These are phyloP conservation scores for Phytophthora sp. DNA, from an alignment of 352 stramenopile species.

Conservation along the genomic window DNA sequence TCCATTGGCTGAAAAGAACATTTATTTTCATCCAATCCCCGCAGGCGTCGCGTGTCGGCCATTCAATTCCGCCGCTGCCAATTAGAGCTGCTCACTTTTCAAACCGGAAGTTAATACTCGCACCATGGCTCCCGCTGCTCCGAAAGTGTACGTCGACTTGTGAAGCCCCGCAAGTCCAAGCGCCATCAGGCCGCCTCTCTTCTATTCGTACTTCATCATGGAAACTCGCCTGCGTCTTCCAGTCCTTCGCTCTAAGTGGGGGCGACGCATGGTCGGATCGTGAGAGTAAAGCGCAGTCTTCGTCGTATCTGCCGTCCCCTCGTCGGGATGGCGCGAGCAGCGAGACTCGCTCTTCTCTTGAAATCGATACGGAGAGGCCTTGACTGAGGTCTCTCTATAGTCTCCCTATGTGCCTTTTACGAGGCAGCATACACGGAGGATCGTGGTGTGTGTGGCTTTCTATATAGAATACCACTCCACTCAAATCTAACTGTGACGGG, in stretches of 20 bases:
- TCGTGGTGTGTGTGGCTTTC: conserved; percentile 77
- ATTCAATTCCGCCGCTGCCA: conserved; percentile 46
- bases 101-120: conserved; percentile 86
- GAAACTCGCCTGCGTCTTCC: conserved; percentile 56
- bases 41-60: conserved; percentile 18
- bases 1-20: conserved; percentile 3
- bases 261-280: conserved; percentile 66
- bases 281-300: conserved; percentile 80
- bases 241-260: background rate
- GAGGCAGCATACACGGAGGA: conserved; percentile 80
- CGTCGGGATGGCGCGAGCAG: background rate
- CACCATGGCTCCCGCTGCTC: conserved; percentile 76
- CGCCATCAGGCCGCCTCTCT: background rate
- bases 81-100: conserved; percentile 69
- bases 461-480: conserved; percentile 65
- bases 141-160: conserved; percentile 80
- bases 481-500: conserved; percentile 90
- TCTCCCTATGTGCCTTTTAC: conserved; percentile 75
- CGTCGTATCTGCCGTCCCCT: background rate
- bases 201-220: conserved; percentile 39
- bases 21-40: conserved; percentile 43
- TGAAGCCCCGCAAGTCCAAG: conserved; percentile 14
- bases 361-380: conserved; percentile 76
- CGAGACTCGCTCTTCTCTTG: conserved; percentile 70
- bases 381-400: conserved; percentile 35